phyloP scores from a whole-genome alignment of 1,139 yeast genomes.

The Geotrichum cucujoidarum region DNA sequence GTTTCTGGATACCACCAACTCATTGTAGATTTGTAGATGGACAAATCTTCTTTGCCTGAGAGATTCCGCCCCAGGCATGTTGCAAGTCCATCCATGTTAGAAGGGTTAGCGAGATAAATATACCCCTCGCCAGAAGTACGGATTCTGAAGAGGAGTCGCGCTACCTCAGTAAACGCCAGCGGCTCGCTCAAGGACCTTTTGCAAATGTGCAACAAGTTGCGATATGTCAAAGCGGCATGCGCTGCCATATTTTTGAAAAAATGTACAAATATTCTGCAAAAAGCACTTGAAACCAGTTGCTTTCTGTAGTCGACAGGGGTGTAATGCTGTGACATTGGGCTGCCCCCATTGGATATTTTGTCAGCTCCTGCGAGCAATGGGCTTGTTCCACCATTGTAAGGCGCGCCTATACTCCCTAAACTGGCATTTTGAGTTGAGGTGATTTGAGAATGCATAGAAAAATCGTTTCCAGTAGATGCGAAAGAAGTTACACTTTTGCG shows the following conservation, averaged over 20 bases:
- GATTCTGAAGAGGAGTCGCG: conserved; percentile 53
- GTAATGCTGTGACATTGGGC: neutral
- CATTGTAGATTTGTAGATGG: conserved; percentile 5
- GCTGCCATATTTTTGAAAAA: conserved; percentile 23
- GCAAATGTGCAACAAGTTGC: conserved; percentile 27
- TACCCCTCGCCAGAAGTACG: conserved; percentile 47
- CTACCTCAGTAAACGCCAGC: conserved; percentile 44
- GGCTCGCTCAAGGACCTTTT: conserved; percentile 25
- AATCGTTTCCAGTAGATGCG: conserved; percentile 12
- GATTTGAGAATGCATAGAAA: conserved; percentile 5
- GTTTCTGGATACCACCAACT: conserved; percentile 63
- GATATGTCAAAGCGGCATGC: conserved; percentile 23
- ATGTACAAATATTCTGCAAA: conserved; percentile 29
- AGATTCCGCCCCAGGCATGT: conserved; percentile 51
- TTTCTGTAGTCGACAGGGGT: conserved; percentile 9
- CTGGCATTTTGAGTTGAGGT: conserved; percentile 4
- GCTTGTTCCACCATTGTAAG: conserved; percentile 8
- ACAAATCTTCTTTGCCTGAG: neutral
- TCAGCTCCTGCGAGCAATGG: conserved; percentile 1
- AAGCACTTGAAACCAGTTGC: conserved; percentile 21
- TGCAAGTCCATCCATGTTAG: conserved; percentile 63
- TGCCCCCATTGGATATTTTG: conserved; percentile 2
- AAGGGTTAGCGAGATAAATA: conserved; percentile 50
- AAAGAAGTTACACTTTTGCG: conserved; percentile 9
- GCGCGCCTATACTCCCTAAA: neutral